Evolutionary conservation across 2,329 filamentous ascomycete species (phyloP), one percentile per base, ranked within the genome.

Genomic region (Fusarium sp.): DNA sequence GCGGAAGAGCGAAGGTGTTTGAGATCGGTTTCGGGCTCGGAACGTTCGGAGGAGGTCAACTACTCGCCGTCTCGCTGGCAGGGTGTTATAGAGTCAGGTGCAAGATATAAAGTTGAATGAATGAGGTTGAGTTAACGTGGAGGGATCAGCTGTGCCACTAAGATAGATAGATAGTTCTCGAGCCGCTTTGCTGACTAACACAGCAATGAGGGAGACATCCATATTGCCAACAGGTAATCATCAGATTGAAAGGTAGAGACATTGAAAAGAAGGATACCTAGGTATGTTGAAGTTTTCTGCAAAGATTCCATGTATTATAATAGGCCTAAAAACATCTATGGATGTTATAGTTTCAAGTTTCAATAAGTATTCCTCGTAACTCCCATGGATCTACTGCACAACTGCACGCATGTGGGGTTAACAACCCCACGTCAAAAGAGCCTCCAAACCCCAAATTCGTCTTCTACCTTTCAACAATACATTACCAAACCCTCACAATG

Each of bases 381-480:
- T 43, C 52, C 33, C 50, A 56, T 63, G 55, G 50, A 52, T 36
- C 40, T 51, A 53, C 36, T 22, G 10, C 26, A 36, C 22, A 36
- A 38, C 21, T 54, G 51, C 24, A 53, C 28, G 17, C 19, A 60
- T 44, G 54, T 69, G 67, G 67, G 66, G 62, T 70, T 31, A 34
- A 24, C 44, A 65, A 73, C 71, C 71, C 72, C 72, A 69, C 70
- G 69, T 54, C 62, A 49, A 57, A 57, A 56, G 42, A 61, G 38
- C 38, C 55, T 45, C 39, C 42, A 36, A 53, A 54, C 31, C 57
- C 57, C 33, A 14, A 62, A 24, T 39, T 13, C 22, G n/a, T 43
- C 34, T 47, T 51, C 40, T 31, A 47, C 38, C 45, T 24, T 42
- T 36, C 39, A 33, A 34, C 34, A 52, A 19, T 33, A 46, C 40